phyloP scores from a whole-genome alignment of 805 yeast genomes.

The Kazachstania martiniae region DNA sequence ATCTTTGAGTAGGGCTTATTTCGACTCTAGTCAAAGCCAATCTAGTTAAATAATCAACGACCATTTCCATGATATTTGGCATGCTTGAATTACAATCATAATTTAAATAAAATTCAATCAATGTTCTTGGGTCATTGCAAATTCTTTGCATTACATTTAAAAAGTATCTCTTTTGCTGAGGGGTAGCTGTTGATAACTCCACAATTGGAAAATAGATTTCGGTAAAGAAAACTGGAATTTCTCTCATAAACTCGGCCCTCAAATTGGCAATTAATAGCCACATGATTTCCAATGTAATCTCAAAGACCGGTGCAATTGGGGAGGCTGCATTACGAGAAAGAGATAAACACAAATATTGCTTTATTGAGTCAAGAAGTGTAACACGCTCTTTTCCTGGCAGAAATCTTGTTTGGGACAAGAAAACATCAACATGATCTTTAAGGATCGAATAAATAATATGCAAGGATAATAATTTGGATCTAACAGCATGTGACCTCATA shows the following conservation, averaged over 20 bases:
- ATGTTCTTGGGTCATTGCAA: slow-evolving; percentile 78
- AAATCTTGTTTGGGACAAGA: slow-evolving; percentile 47
- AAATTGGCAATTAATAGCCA: slow-evolving; percentile 80
- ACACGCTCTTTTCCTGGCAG: slow-evolving; percentile 46
- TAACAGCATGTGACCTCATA: slow-evolving; percentile 82
- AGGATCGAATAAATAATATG: slow-evolving; percentile 81
- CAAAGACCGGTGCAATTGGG: slow-evolving; percentile 83
- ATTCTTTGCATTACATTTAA: slow-evolving; percentile 70
- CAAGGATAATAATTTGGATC: slow-evolving; percentile 81
- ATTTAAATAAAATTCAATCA: slow-evolving; percentile 87
- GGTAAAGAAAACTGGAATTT: slow-evolving; percentile 84
- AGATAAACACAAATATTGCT: slow-evolving; percentile 74
- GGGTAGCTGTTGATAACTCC: slow-evolving; percentile 81
- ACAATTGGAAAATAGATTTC: slow-evolving; percentile 92
- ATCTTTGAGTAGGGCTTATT: slow-evolving; percentile 57
- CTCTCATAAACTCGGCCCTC: slow-evolving; percentile 81
- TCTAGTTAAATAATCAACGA: slow-evolving; percentile 63
- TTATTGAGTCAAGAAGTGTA: slow-evolving; percentile 63
- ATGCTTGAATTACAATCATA: slow-evolving; percentile 82
- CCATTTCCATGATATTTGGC: slow-evolving; percentile 77
- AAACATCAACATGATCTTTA: slow-evolving; percentile 74
- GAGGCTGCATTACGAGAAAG: slow-evolving; percentile 90
- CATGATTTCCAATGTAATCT: slow-evolving; percentile 82
- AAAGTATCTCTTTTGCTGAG: slow-evolving; percentile 86
- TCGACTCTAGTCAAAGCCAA: slow-evolving; percentile 62